Conservation (phyloP, 768 basidiomycete genomes). For the Amanita jacksonii region DNA sequence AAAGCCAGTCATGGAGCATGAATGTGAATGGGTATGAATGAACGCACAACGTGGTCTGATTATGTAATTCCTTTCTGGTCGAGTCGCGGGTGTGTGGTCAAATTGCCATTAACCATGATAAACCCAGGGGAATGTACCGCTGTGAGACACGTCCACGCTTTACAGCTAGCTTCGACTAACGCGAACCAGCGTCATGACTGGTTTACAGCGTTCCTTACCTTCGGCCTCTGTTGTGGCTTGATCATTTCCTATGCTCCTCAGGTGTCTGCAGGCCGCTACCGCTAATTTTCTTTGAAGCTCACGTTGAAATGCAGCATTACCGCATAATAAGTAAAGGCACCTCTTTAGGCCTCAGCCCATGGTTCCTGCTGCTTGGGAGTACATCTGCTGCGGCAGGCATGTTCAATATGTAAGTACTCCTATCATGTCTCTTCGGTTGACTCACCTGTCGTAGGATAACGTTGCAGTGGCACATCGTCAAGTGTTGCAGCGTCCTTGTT, state of each 20-base stretch:
- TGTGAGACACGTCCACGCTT: background rate
- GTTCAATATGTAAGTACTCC: constrained; percentile 62
- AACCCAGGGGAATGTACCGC: background rate
- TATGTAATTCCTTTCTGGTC: too few relatives aligned
- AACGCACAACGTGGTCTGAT: too few relatives aligned
- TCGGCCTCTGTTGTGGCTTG: constrained; percentile 60
- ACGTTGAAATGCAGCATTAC: constrained; percentile 41
- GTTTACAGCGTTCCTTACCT: constrained; percentile 55
- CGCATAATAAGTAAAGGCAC: constrained; percentile 72
- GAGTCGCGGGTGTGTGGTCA: too few relatives aligned
- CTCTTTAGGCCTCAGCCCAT: constrained; percentile 86
- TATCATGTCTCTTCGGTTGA: background rate
- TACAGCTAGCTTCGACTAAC: background rate
- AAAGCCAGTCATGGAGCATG: constrained; percentile 6
- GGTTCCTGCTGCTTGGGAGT: constrained; percentile 84
- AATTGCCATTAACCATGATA: background rate
- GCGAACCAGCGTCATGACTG: constrained; percentile 57
- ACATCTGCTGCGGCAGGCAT: constrained; percentile 75
- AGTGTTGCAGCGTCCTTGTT: constrained; percentile 67
- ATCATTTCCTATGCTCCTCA: constrained; percentile 81
- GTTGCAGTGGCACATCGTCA: constrained; percentile 75
- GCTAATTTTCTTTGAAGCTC: background rate
- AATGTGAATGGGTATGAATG: background rate
- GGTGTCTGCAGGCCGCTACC: constrained; percentile 26
- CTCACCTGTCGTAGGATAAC: constrained; percentile 46